Evolutionary conservation across 169 alveolate genomes (phyloP), one percentile per base, ranked within the genome.

Genomic region (Plasmodium gaboni): DNA sequence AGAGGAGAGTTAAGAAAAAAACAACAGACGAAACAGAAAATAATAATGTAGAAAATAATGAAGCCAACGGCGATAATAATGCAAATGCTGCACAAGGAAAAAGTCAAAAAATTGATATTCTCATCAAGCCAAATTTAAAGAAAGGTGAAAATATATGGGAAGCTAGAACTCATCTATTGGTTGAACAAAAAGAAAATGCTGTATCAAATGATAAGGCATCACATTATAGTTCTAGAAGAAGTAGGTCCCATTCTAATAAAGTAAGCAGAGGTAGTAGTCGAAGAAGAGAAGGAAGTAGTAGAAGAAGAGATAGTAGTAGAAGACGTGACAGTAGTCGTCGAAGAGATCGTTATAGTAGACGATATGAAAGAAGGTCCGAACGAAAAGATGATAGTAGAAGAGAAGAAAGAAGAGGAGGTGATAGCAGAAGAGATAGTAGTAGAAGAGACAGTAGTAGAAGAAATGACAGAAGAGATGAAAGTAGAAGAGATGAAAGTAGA

Each of bases 91-190:
- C n/a, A 67, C 1, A 68, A 63, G 51, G 22, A 32, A 76, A 76
- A 55, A 59, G 51, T 38, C 69, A 80, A 59, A 80, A 80, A 53
- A 68, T 80, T 5, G 90, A 76, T 28, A 76, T 76, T 48, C 51
- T 76, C 24, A 51, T 80, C 0, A 80, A 67, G 12, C 90, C 90
- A 15, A 80, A 67, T 80, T 80, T 80, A 61, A 80, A 80, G 44
- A 80, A 80, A 26, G 90, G 90, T 15, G 90, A 80, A 80, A 80
- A 80, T 80, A 68, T 80, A 50, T 80, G 90, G 90, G 90, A 80
- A 67, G 83, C 83, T 4, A 65, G 90, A 67, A 80, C 78, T n/a
- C 78, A 80, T 15, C 17, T 80, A n/a, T 26, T 80, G 50, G 83
- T 4, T 19, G 90, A 80, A 59, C 83, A 67, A 24, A 76, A 64